Evolutionary conservation across 2,329 filamentous ascomycete species (phyloP).

Genomic region (Pseudopyrenochaeta lycopersici): DNA sequence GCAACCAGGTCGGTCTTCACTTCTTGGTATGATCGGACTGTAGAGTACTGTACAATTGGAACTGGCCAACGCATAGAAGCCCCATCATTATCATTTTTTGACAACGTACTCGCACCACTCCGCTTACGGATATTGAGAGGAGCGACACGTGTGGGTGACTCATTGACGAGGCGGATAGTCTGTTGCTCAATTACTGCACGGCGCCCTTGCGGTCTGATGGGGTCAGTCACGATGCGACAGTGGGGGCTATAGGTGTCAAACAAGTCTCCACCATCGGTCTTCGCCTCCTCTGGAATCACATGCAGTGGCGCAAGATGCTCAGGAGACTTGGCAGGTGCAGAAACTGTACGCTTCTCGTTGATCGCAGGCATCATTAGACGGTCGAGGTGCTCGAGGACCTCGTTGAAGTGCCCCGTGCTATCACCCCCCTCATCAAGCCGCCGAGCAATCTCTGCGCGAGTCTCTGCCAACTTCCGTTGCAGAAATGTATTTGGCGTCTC

Average conservation of each 20-base stretch:
- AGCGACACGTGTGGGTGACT: constrained; percentile 60
- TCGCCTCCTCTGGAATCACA: constrained; percentile 62
- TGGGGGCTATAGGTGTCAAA: constrained; percentile 35
- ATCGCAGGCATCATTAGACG: constrained; percentile 60
- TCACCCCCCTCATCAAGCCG: constrained; percentile 58
- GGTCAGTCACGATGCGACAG: constrained; percentile 56
- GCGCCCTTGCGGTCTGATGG: constrained; percentile 41
- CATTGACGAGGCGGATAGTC: constrained; percentile 67
- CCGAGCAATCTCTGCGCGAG: constrained; percentile 65
- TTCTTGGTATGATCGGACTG: constrained; percentile 28
- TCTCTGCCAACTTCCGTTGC: constrained; percentile 65
- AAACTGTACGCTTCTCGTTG: constrained; percentile 54
- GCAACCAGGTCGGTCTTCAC: constrained; percentile 30
- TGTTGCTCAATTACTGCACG: constrained; percentile 41
- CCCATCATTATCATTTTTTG: constrained; percentile 23
- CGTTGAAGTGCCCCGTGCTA: constrained; percentile 62
- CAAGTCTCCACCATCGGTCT: constrained; percentile 44
- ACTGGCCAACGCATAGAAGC: constrained; percentile 24
- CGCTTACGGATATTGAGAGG: constrained; percentile 66
- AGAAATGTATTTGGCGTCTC: constrained; percentile 63
- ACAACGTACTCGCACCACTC: constrained; percentile 42
- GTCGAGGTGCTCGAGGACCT: constrained; percentile 69
- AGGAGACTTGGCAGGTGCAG: constrained; percentile 52
- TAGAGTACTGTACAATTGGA: constrained; percentile 13
- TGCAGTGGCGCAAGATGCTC: constrained; percentile 52